These are phyloP conservation scores for Anastatica hierochuntica DNA, from an alignment of 345 rosid genomes.

Conservation along the genomic window DNA sequence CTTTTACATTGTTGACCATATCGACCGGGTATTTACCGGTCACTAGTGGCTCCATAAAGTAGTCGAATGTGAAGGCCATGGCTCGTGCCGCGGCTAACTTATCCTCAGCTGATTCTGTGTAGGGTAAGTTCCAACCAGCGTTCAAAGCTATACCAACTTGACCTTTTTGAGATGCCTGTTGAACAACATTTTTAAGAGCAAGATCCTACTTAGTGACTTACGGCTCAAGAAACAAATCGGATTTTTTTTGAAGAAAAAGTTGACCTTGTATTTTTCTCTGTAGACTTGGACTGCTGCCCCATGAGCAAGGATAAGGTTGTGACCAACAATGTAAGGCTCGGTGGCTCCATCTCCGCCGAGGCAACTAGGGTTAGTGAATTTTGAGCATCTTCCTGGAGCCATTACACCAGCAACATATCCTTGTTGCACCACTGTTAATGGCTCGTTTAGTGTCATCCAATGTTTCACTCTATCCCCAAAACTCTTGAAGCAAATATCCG, in stretches of 20 bases:
- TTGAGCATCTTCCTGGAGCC: constrained; percentile 33
- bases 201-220: constrained; percentile 4
- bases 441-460: constrained; percentile 44
- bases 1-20: constrained; percentile 31
- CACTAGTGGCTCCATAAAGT: constrained; percentile 40
- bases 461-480: constrained; percentile 43
- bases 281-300: constrained; percentile 31
- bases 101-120: constrained; percentile 19
- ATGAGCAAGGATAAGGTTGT: constrained; percentile 32
- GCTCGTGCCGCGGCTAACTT: constrained; percentile 28
- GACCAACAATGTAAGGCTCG: constrained; percentile 31
- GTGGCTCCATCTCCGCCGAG: constrained; percentile 19
- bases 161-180: constrained; percentile 34
- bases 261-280: constrained; percentile 22
- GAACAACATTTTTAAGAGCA: background rate
- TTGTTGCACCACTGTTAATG: constrained; percentile 22
- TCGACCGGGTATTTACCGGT: constrained; percentile 40
- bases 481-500: constrained; percentile 33
- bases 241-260: background rate
- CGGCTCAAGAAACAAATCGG: background rate
- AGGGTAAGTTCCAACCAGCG: constrained; percentile 33
- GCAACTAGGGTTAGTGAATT: constrained; percentile 26
- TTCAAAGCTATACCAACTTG: constrained; percentile 30
- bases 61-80: constrained; percentile 43
- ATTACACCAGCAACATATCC: constrained; percentile 15